Evolutionary conservation across 805 yeast genomes (phyloP), one percentile per base, ranked within the genome.

Genomic region (Hanseniaspora thailandica): DNA sequence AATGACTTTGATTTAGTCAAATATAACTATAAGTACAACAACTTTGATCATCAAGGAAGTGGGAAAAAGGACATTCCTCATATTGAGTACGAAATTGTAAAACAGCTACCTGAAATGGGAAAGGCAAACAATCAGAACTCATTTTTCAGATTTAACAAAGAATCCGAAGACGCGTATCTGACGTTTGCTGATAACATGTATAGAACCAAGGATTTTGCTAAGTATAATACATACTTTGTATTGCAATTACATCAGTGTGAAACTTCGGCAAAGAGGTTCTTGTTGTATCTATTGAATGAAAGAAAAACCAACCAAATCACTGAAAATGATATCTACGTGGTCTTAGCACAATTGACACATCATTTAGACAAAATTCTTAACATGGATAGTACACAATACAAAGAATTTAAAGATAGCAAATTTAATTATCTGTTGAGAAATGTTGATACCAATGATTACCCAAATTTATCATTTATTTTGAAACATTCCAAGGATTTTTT

Each of bases 311-410:
- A 13, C 5, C 15, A 41, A 25, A 12, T 33, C 3, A 25, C 8
- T 7, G 26, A 41, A 41, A 30, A 33, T 6, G 19, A 20, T 20
- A n/a, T 50, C 4, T 46, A 35, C 19, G 22, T 35, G 5, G 31
- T 50, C 4, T 13, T 50, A 23, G 28, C 39, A 19, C 54, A 43
- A n/a, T 43, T 50, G 13, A 34, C 20, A 10, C 30, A 43, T n/a
- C 54, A 50, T 35, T 10, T 50, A 8, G 54, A 50, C 20, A 43
- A 20, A 5, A 19, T 50, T 26, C 25, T 50, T 17, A 50, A 50
- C 20, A 5, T 43, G 35, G 54, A 50, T 43, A 30, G 30, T 3
- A 19, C 25, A n/a, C 54, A 50, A 22, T 43, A 50, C 20, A 45
- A 31, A 20, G n/a, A 31, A 19, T 19, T 13, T 20, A 28, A 50